Conservation (phyloP, 345 rosid species). For the Acer yangbiense region DNA sequence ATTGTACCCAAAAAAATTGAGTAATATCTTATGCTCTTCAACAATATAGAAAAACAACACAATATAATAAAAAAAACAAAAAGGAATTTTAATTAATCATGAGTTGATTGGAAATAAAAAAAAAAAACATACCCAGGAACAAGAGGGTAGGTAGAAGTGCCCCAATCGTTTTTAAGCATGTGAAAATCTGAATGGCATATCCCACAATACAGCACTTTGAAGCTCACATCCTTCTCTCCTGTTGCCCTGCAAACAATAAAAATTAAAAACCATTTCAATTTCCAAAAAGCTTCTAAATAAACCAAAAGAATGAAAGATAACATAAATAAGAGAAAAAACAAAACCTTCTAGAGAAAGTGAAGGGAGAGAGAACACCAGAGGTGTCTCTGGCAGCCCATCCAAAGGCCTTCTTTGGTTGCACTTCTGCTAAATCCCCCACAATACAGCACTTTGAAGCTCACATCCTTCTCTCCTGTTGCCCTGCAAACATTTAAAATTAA, state of each 20-base stretch:
- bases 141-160: constrained; percentile 39
- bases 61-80: too few relatives aligned
- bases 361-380: constrained; percentile 65
- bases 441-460: constrained; percentile 38
- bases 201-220: constrained; percentile 44
- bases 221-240: constrained; percentile 34
- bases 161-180: constrained; percentile 41
- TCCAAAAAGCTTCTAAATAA: too few relatives aligned
- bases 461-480: constrained; percentile 35
- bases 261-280: too few relatives aligned
- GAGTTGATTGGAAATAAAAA: too few relatives aligned
- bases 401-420: constrained; percentile 35
- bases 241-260: constrained; percentile 23
- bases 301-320: too few relatives aligned
- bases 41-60: neutral
- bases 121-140: constrained; percentile 39
- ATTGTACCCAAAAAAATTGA: too few relatives aligned
- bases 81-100: too few relatives aligned
- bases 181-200: constrained; percentile 50
- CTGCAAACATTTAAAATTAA: neutral
- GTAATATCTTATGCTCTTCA: too few relatives aligned
- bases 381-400: constrained; percentile 71
- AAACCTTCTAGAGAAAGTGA: constrained; percentile 62
- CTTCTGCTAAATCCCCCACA: constrained; percentile 38
- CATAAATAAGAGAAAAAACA: neutral